Conservation (phyloP, 768 basidiomycete species). For the Lactifluus pinguis region DNA sequence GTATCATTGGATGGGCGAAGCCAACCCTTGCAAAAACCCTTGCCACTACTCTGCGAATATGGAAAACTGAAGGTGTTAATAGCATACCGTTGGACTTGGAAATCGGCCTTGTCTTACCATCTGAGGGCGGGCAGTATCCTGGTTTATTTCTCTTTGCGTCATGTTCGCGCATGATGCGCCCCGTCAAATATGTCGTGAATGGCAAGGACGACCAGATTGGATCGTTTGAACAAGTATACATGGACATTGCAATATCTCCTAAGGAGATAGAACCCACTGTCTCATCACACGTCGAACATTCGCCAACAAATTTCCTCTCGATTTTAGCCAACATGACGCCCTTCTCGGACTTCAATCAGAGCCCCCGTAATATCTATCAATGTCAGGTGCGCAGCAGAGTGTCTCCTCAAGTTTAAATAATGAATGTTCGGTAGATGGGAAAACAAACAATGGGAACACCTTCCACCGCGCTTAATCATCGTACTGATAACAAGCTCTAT, state of each 20-base stretch:
- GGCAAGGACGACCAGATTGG: conserved; percentile 85
- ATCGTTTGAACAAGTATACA: conserved; percentile 97
- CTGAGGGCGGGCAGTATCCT: conserved; percentile 93
- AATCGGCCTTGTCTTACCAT: conserved; percentile 79
- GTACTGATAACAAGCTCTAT: conserved; percentile 98
- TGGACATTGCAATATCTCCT: conserved; percentile 91
- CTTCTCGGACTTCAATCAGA: conserved; percentile 99
- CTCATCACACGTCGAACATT: conserved; percentile 88
- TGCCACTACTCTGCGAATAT: conserved; percentile 77
- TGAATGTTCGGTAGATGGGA: conserved; percentile 63
- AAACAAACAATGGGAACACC: conserved; percentile 99
- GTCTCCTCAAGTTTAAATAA: background rate
- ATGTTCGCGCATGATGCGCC: conserved; percentile 92
- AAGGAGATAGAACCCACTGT: conserved; percentile 68
- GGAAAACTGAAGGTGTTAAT: conserved; percentile 86
- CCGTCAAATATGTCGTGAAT: conserved; percentile 85
- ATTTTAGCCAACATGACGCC: conserved; percentile 97
- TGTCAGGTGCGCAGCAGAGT: conserved; percentile 54
- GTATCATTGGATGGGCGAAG: conserved; percentile 88
- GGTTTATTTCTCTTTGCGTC: conserved; percentile 89
- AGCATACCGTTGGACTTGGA: conserved; percentile 88
- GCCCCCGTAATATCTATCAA: conserved; percentile 87
- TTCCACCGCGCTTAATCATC: conserved; percentile 78
- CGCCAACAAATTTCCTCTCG: conserved; percentile 91
- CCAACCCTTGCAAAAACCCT: conserved; percentile 66